phyloP scores from a whole-genome alignment of 1,284 basidiomycete genomes.

The Heterobasidion annosum region DNA sequence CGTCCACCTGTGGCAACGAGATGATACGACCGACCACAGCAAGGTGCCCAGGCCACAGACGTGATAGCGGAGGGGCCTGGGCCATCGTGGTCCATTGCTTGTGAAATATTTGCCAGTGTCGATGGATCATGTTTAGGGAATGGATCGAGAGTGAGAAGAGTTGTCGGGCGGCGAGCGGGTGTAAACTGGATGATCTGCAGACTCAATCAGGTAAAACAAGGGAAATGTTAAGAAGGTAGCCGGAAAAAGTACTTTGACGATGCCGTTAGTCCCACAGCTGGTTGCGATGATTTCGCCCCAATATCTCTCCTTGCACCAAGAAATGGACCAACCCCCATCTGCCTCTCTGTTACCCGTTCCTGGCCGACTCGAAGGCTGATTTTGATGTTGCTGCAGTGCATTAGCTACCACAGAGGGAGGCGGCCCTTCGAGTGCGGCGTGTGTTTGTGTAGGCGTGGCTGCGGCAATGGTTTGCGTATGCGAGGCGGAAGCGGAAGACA shows the following conservation, averaged over 20 bases:
- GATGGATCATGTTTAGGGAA: constrained; percentile 20
- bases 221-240: background rate
- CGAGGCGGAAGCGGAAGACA: constrained; percentile 35
- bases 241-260: constrained; percentile 56
- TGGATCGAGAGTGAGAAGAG: constrained; percentile 23
- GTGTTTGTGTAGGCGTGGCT: constrained; percentile 62
- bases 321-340: constrained; percentile 85
- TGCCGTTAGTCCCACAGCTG: constrained; percentile 60
- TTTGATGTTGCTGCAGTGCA: constrained; percentile 48
- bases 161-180: constrained; percentile 35
- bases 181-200: constrained; percentile 49
- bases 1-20: constrained; percentile 82
- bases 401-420: constrained; percentile 51
- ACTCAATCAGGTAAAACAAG: constrained; percentile 1
- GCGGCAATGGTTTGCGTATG: constrained; percentile 43
- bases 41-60: constrained; percentile 84
- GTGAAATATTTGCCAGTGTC: constrained; percentile 23
- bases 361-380: constrained; percentile 29
- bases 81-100: constrained; percentile 19
- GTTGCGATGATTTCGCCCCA: constrained; percentile 87
- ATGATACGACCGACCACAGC: constrained; percentile 86
- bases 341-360: constrained; percentile 64
- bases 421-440: constrained; percentile 42
- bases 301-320: constrained; percentile 91
- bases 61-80: constrained; percentile 55